Evolutionary conservation across 148 eudicot species (phyloP), one percentile per base, ranked within the genome.

Genomic region (Nyssa sinensis): DNA sequence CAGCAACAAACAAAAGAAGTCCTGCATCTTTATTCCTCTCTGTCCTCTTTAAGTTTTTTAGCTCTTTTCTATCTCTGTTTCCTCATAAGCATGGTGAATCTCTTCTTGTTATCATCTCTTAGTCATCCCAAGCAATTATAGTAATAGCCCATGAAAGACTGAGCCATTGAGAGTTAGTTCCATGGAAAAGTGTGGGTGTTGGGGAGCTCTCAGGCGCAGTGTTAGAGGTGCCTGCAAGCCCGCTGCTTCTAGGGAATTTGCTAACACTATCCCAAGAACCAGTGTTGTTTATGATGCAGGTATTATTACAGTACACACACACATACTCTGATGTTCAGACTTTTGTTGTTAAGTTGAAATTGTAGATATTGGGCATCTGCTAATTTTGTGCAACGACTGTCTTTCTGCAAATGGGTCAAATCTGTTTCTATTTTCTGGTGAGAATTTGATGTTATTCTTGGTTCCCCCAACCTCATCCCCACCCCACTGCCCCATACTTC

Each of bases 281-380:
- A 86, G 97, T 79, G 93, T 94, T 90, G 93, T 92, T 66, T 90
- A 86, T 86, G 98, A 94, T 92, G 92, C 98, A 83, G 97, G 95
- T 89, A 81, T 53, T 35, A 7, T 14, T n/a, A 30, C 8, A 3
- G 31, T 53, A 35, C 12, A 21, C 7, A 19, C 31, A 33, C 17
- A 14, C 14, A 7, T 34, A 44, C 33, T 16, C 53, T 35, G 51
- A 16, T 59, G n/a, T 47, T 32, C 29, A 17, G 31, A 10, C 30
- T 62, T 60, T 7, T 74, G 47, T 64, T 32, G 10, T 47, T n/a
- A 16, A 29, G 41, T 39, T 44, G 7, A 12, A 21, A 44, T 30
- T 77, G 27, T 33, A 8, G 23, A 11, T 62, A 29, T 49, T 23
- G 58, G 62, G 19, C 33, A 41, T 24, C 24, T 41, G 63, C 59